Percentiles rank a stretch among this genome's conserved stretches.
phyloP scores from a whole-genome alignment of 2,329 filamentous ascomycete genomes.

The Aspergillus thermomutatus region DNA sequence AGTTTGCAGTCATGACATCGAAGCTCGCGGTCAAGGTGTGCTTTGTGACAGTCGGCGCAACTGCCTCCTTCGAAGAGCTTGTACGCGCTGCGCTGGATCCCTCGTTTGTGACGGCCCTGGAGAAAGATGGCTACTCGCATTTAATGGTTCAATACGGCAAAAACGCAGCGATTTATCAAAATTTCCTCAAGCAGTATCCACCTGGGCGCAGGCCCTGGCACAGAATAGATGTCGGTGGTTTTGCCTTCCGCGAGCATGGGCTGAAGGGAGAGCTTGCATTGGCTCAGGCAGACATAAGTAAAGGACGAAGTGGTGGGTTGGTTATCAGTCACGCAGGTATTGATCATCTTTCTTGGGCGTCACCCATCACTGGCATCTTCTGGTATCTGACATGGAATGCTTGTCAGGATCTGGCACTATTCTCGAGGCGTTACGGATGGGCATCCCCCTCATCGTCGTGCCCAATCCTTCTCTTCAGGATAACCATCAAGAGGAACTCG shows the following conservation, averaged over 20 bases:
- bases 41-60: slow-evolving; percentile 90
- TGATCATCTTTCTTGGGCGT: slow-evolving; percentile 17
- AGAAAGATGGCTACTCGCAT: slow-evolving; percentile 61
- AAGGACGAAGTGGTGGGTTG: slow-evolving; percentile 56
- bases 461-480: slow-evolving; percentile 78
- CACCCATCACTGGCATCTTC: not conserved
- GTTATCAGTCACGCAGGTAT: slow-evolving; percentile 87
- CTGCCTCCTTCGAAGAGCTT: slow-evolving; percentile 73
- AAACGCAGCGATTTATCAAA: slow-evolving; percentile 55
- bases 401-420: slow-evolving; percentile 79
- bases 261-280: slow-evolving; percentile 58
- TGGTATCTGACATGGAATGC: not conserved
- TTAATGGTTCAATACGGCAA: slow-evolving; percentile 79
- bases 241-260: slow-evolving; percentile 63
- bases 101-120: slow-evolving; percentile 61
- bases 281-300: slow-evolving; percentile 44
- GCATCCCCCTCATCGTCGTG: slow-evolving; percentile 79
- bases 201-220: slow-evolving; percentile 22
- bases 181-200: slow-evolving; percentile 25
- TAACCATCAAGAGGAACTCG: slow-evolving; percentile 89
- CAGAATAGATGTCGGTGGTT: slow-evolving; percentile 56
- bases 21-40: slow-evolving; percentile 47
- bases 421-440: slow-evolving; percentile 72
- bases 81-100: slow-evolving; percentile 63
- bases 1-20: slow-evolving; percentile 10